Conservation (phyloP, 768 basidiomycete species). For the Lactarius tabidus region DNA sequence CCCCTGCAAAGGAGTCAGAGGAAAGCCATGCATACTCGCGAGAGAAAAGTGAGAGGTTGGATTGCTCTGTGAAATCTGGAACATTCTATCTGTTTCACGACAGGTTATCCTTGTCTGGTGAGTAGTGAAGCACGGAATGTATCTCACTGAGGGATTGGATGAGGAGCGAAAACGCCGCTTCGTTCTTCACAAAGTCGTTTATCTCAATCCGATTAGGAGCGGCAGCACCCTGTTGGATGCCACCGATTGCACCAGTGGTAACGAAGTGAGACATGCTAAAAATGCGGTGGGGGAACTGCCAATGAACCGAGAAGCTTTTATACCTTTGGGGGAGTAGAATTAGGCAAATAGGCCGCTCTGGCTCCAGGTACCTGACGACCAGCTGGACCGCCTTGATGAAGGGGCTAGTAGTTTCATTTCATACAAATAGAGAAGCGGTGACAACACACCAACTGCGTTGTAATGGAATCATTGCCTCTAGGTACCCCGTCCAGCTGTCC, state of each 20-base stretch:
- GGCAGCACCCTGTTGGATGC: constrained; percentile 6
- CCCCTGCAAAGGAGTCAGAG: constrained; percentile 44
- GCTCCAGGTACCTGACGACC: neutral
- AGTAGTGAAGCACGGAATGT: neutral
- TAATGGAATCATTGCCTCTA: neutral
- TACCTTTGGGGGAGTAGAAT: neutral
- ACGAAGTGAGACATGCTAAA: constrained; percentile 22
- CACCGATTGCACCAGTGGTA: constrained; percentile 17
- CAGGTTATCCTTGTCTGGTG: neutral
- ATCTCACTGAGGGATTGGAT: constrained; percentile 47
- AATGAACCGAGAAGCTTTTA: constrained; percentile 3
- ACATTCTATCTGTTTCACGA: constrained; percentile 32
- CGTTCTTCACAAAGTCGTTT: constrained; percentile 34
- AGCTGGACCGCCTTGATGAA: neutral
- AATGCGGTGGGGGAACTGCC: neutral
- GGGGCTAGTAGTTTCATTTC: neutral
- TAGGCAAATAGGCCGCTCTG: neutral
- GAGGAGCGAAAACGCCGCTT: constrained; percentile 47
- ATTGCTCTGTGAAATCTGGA: constrained; percentile 31
- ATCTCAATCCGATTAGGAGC: constrained; percentile 26
- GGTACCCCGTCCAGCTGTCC: neutral
- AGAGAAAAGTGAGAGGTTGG: constrained; percentile 43
- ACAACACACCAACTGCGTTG: neutral
- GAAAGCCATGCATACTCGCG: constrained; percentile 51
- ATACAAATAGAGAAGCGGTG: neutral